Evolutionary conservation across 148 eudicot species (phyloP).

Genomic region (Salicornia ramosissima): DNA sequence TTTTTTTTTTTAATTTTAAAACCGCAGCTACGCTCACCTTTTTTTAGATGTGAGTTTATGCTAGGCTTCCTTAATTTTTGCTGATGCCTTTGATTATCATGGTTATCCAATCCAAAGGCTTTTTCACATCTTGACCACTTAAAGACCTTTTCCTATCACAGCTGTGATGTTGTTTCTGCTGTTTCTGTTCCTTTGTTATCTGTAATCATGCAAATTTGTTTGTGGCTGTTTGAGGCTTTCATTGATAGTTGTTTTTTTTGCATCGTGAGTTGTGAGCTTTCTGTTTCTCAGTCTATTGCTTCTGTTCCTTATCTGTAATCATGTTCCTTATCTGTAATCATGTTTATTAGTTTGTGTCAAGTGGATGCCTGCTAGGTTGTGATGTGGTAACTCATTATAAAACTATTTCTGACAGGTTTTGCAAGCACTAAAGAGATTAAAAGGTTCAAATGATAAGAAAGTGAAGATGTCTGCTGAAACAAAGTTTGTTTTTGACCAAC

Average conservation of each 20-base stretch:
- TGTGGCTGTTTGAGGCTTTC: not conserved
- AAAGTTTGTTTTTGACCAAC: conserved; percentile 77
- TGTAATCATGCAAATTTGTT: too few relatives aligned
- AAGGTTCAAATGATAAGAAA: conserved; percentile 74
- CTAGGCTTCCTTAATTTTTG: too few relatives aligned
- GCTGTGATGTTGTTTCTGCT: too few relatives aligned
- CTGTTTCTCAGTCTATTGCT: not conserved
- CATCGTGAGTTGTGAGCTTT: not conserved
- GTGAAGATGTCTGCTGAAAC: conserved; percentile 82
- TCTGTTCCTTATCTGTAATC: not conserved
- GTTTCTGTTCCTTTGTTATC: too few relatives aligned
- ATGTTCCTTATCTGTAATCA: not conserved
- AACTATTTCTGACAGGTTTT: conserved; percentile 48
- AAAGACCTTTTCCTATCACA: too few relatives aligned
- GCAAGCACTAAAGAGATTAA: conserved; percentile 80
- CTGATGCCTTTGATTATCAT: too few relatives aligned
- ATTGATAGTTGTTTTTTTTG: not conserved
- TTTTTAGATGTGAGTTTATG: too few relatives aligned
- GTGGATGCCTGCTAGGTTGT: not conserved
- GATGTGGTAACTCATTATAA: not conserved
- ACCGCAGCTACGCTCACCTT: too few relatives aligned
- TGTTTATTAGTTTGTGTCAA: not conserved
- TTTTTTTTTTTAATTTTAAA: too few relatives aligned
- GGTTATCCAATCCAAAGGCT: too few relatives aligned
- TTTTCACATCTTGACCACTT: too few relatives aligned